Base-by-base conservation (phyloP, 2,329 filamentous ascomycete species). In the Penicillium occitanis region DNA sequence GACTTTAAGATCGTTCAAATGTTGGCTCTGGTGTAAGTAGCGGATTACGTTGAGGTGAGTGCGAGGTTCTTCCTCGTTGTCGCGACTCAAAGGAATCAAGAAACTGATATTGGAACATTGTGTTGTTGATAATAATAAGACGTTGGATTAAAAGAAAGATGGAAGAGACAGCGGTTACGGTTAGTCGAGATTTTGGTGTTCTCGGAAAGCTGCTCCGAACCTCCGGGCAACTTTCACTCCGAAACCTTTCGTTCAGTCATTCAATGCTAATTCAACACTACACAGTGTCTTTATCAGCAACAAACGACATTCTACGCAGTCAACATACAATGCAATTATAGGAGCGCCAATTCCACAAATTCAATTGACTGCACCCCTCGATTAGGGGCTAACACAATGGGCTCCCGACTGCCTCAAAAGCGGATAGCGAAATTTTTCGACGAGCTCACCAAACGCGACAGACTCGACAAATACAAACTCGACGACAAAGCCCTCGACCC, bases 401-500 rank as follows among this genome's bases (percentile, higher is more conserved):
- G 40, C 30, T 51, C 57, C 53, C 63, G 44, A 42, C 55, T 25
- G 55, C 63, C 53, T 40, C 30, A 28, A 33, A 60, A 51, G 42
- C 63, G 63, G 42, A 60, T 65, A n/a, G 28, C 53, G 53, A 60
- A 60, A 53, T 65, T 65, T 65, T 60, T 65, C 46, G 42, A 59
- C 11, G 61, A 66, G 35, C 51, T 66, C 48, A 59, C 40, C 14
- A 50, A 50, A 22, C 22, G 46, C 13, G 17, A 53, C n/a, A 42
- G 17, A 40, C 40, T 66, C 19, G 51, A 48, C 51, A 50, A 53
- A 5, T 66, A 53, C 53, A 60, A 46, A 42, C 44, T 66, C 46
- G 25, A 44, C 10, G 53, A 63, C 42, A 63, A 46, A 11, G n/a
- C 19, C 70, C 72, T 79, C 67, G 77, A 79, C 68, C 74, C 77